Conservation (phyloP, 2,329 filamentous ascomycete species). For the Seiridium cupressi region DNA sequence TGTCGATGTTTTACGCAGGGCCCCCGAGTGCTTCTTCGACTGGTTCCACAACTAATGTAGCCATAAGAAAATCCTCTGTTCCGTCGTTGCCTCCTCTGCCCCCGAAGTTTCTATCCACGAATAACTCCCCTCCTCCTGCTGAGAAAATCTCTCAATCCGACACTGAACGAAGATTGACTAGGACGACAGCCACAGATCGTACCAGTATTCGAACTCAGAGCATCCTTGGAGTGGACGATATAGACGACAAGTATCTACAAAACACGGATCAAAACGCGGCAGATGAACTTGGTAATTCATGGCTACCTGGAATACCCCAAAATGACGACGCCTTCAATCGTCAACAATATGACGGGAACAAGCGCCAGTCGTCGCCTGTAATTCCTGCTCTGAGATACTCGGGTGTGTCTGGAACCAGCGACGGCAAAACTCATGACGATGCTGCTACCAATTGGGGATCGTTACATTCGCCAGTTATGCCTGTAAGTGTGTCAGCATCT, state of each 20-base stretch:
- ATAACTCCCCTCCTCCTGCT: conserved; percentile 17
- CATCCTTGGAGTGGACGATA: conserved; percentile 36
- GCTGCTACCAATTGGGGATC: conserved; percentile 47
- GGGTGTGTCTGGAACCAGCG: conserved; percentile 32
- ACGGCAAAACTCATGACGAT: conserved; percentile 36
- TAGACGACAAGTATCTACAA: conserved; percentile 24
- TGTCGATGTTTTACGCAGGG: conserved; percentile 46
- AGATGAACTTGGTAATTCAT: conserved; percentile 34
- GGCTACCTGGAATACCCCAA: conserved; percentile 33
- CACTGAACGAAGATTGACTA: conserved; percentile 20
- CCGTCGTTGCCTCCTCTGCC: conserved; percentile 42
- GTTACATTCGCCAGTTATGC: conserved; percentile 45
- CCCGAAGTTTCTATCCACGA: conserved; percentile 23
- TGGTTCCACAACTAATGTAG: conserved; percentile 13
- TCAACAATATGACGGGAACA: conserved; percentile 25
- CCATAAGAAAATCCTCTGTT: conserved; percentile 37
- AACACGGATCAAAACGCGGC: conserved; percentile 18
- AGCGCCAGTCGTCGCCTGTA: conserved; percentile 50
- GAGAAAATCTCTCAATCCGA: conserved; percentile 21
- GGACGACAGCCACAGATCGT: conserved; percentile 26
- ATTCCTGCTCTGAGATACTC: conserved; percentile 38
- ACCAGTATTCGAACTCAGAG: conserved; percentile 39
- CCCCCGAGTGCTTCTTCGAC: conserved; percentile 24
- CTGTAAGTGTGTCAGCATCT: conserved; percentile 41
- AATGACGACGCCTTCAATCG: conserved; percentile 11